A percentile compares a stretch with the other conserved stretches of the same genome.
Conservation (phyloP, 2,329 filamentous ascomycete genomes). For the Exophiala spinifera region DNA sequence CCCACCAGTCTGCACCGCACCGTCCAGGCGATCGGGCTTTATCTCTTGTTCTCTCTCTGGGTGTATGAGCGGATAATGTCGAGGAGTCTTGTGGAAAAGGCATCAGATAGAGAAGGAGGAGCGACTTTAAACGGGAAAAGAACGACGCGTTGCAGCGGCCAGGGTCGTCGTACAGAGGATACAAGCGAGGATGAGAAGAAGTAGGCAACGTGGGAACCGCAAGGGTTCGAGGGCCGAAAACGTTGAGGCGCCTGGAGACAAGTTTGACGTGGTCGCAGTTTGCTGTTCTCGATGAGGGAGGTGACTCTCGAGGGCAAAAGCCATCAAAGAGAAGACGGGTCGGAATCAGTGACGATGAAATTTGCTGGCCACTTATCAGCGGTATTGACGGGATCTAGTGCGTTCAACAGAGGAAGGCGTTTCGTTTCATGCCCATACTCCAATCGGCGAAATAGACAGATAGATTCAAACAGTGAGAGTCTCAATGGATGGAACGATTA, state of each 20-base stretch:
- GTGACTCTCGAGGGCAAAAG: neutral
- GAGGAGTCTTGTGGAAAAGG: neutral
- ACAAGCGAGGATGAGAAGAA: neutral
- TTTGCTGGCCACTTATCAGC: neutral
- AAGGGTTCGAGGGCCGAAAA: neutral
- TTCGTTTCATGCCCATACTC: neutral
- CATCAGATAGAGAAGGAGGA: neutral
- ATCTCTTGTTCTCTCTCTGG: neutral
- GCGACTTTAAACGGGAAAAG: neutral
- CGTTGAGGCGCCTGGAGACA: neutral
- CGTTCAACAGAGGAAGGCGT: neutral
- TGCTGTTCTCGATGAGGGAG: neutral
- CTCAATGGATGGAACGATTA: neutral
- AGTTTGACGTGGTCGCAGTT: neutral
- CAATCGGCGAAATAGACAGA: neutral
- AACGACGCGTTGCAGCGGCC: neutral
- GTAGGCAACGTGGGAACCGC: neutral
- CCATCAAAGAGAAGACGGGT: neutral
- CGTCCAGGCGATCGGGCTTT: neutral
- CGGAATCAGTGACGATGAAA: neutral
- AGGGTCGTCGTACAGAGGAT: neutral
- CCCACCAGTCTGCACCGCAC: neutral
- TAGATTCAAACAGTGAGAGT: neutral
- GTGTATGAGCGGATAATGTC: neutral
- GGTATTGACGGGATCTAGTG: neutral